These are phyloP conservation scores for Hypomontagnella submonticulosa DNA, from an alignment of 495 filamentous ascomycete species.

Conservation along the genomic window DNA sequence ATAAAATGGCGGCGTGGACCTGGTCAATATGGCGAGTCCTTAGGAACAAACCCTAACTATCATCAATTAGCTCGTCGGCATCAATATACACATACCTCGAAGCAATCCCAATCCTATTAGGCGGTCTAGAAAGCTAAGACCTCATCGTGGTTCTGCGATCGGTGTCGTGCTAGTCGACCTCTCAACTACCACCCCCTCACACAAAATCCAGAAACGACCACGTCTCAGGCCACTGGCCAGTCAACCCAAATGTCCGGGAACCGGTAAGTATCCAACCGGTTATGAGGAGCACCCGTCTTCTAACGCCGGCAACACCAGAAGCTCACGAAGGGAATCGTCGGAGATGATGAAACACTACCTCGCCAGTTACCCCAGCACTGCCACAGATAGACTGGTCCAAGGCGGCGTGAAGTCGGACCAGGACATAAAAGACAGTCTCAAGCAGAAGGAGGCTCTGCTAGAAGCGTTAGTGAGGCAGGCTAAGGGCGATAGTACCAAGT, in stretches of 20 bases:
- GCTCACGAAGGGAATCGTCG: background rate
- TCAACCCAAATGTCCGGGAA: conserved; percentile 20
- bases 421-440: conserved; percentile 9
- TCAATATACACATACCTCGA: background rate
- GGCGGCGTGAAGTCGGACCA: conserved; percentile 29
- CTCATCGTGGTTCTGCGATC: background rate
- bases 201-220: conserved; percentile 7
- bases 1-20: conserved; percentile 26
- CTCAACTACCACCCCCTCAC: background rate
- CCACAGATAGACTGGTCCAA: conserved; percentile 42
- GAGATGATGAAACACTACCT: conserved; percentile 42
- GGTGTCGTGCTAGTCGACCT: background rate
- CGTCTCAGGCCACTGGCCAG: conserved; percentile 25
- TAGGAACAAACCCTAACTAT: conserved; percentile 7
- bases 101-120: background rate
- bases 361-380: conserved; percentile 28
- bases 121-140: background rate
- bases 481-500: conserved; percentile 7
- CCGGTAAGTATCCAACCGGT: conserved; percentile 27
- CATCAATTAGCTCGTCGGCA: conserved; percentile 6
- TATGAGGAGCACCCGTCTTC: background rate
- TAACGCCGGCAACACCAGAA: conserved; percentile 9
- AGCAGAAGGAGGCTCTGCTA: conserved; percentile 16
- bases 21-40: conserved; percentile 2
- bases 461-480: conserved; percentile 28